Evolutionary conservation across 2,329 filamentous ascomycete species (phyloP).

Genomic region (Stachybotrys chlorohalonatus): DNA sequence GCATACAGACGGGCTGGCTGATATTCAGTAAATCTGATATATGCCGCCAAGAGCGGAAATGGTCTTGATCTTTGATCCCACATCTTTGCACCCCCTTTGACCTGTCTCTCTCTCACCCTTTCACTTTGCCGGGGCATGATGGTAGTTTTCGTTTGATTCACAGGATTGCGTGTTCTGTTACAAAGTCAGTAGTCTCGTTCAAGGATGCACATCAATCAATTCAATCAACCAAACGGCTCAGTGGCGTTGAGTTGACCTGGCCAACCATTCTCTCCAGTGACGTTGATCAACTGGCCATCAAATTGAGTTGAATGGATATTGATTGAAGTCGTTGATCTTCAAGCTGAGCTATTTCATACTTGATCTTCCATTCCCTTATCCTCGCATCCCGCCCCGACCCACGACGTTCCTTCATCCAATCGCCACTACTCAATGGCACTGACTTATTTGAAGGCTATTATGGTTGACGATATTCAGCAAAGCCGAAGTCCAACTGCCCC

Average conservation of each 20-base stretch:
- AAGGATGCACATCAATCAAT: slow-evolving; percentile 1
- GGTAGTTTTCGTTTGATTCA: background rate
- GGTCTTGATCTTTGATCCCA: background rate
- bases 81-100: background rate
- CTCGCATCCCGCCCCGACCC: background rate
- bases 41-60: background rate
- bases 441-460: too few relatives aligned
- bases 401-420: background rate
- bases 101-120: background rate
- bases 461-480: too few relatives aligned
- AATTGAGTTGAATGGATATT: slow-evolving; percentile 1
- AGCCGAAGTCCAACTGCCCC: too few relatives aligned
- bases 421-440: too few relatives aligned
- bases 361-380: background rate
- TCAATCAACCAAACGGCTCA: slow-evolving; percentile 1
- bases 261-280: background rate
- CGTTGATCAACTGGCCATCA: slow-evolving; percentile 1
- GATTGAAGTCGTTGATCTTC: slow-evolving; percentile 1
- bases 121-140: background rate
- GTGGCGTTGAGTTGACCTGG: slow-evolving; percentile 2
- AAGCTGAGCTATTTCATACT: background rate
- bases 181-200: background rate
- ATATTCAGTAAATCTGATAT: background rate
- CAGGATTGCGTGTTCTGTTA: background rate
- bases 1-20: background rate